Evolutionary conservation across 177 flowering plant genomes (phyloP).

Genomic region (Tripterygium wilfordii): DNA sequence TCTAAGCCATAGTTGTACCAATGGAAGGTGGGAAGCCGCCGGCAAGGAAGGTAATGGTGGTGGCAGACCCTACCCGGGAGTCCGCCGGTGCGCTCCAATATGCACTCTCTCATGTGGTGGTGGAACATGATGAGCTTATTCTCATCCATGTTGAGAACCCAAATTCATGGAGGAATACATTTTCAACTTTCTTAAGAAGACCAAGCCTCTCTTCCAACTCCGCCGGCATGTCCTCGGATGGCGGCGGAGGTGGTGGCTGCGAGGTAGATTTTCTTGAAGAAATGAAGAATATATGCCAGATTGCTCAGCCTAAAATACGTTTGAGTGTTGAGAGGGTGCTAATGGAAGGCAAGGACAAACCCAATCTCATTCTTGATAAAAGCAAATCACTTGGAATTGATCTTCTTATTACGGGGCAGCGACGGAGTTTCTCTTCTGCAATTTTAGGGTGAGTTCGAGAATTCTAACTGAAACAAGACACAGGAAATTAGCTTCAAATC

Average conservation of each 20-base stretch:
- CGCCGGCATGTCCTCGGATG: constrained; percentile 9
- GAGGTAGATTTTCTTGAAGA: constrained; percentile 50
- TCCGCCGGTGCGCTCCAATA: constrained; percentile 8
- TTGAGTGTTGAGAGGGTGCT: constrained; percentile 39
- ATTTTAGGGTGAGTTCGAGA: constrained; percentile 62
- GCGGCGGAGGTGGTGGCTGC: constrained; percentile 14
- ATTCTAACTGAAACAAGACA: too few relatives aligned
- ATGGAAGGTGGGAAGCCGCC: constrained; percentile 22
- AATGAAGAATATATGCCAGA: constrained; percentile 47
- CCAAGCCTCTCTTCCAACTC: not conserved
- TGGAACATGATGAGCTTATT: constrained; percentile 17
- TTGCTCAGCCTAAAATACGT: constrained; percentile 32
- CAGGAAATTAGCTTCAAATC: too few relatives aligned
- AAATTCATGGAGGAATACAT: too few relatives aligned
- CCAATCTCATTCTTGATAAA: constrained; percentile 36
- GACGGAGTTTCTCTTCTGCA: constrained; percentile 47
- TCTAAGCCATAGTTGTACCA: constrained; percentile 1
- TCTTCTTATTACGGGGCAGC: constrained; percentile 61
- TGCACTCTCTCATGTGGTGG: constrained; percentile 6
- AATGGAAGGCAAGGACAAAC: constrained; percentile 54
- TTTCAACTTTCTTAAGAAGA: too few relatives aligned
- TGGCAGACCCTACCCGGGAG: constrained; percentile 7
- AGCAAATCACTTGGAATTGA: constrained; percentile 28
- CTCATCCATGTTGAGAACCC: too few relatives aligned
- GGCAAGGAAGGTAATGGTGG: constrained; percentile 47